Conservation (phyloP, 2,329 filamentous ascomycete species). For the Cyphellophora europaea region DNA sequence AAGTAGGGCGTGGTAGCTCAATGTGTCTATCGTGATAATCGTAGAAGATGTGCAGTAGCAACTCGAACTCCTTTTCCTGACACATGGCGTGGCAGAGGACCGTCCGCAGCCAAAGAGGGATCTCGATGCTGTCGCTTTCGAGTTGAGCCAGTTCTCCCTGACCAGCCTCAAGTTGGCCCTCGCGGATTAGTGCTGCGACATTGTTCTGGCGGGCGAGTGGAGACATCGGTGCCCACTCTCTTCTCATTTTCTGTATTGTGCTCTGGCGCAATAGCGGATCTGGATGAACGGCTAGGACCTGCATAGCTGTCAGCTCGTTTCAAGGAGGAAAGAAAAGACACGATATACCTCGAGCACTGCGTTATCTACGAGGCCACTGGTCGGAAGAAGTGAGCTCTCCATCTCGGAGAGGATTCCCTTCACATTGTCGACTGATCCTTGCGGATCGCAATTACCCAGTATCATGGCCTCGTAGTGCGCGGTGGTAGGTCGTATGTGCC, state of each 20-base stretch:
- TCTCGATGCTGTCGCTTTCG: constrained; percentile 42
- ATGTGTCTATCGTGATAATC: constrained; percentile 40
- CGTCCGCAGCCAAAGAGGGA: constrained; percentile 69
- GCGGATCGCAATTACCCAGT: constrained; percentile 56
- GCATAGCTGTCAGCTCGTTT: too few species aligned
- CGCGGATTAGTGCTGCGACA: constrained; percentile 65
- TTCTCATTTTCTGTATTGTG: constrained; percentile 55
- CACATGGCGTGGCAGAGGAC: constrained; percentile 66
- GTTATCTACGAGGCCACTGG: constrained; percentile 61
- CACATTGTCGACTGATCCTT: constrained; percentile 60
- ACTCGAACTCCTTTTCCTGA: constrained; percentile 64
- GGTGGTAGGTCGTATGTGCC: constrained; percentile 25
- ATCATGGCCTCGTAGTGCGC: constrained; percentile 64
- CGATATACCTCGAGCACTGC: too few species aligned
- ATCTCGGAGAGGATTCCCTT: constrained; percentile 63
- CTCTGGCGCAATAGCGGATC: constrained; percentile 68
- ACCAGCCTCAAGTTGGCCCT: constrained; percentile 74
- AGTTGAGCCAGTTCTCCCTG: constrained; percentile 61
- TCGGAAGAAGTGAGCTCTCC: constrained; percentile 48
- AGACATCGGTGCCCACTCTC: constrained; percentile 59
- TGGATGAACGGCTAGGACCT: constrained; percentile 72
- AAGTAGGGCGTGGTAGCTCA: constrained; percentile 48
- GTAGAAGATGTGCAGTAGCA: constrained; percentile 61
- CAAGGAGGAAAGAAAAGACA: too few species aligned
- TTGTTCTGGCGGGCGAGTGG: constrained; percentile 57